phyloP scores from a whole-genome alignment of 768 basidiomycete species.

The Suillus placidus region DNA sequence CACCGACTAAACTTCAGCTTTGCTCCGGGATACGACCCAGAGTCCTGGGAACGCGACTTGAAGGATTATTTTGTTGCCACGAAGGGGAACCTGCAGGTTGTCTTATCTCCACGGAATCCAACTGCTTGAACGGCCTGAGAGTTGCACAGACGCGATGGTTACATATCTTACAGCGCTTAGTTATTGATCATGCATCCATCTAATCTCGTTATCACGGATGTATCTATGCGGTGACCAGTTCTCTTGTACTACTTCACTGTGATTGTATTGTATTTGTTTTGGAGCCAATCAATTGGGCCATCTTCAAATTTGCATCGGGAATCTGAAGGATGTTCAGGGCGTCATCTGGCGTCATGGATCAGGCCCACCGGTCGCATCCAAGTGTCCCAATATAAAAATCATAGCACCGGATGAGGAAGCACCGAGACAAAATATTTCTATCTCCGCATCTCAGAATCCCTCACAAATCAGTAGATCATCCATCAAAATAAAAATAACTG shows the following conservation, averaged over 20 bases:
- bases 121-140: slow-evolving; percentile 21
- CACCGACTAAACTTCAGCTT: slow-evolving; percentile 45
- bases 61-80: slow-evolving; percentile 42
- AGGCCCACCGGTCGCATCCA: slow-evolving; percentile 1
- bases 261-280: background rate
- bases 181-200: slow-evolving; percentile 21
- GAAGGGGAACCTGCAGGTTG: slow-evolving; percentile 37
- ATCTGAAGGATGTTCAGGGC: background rate
- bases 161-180: slow-evolving; percentile 26
- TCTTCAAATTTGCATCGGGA: background rate
- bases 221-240: background rate
- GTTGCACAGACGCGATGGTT: slow-evolving; percentile 15
- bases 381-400: slow-evolving; percentile 1
- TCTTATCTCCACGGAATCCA: slow-evolving; percentile 37
- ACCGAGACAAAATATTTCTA: slow-evolving; percentile 4
- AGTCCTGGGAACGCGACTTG: slow-evolving; percentile 37
- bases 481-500: slow-evolving; percentile 8
- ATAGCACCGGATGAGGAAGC: slow-evolving; percentile 8
- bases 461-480: slow-evolving; percentile 8
- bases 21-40: slow-evolving; percentile 38
- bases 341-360: background rate
- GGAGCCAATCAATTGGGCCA: background rate
- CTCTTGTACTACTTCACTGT: background rate
- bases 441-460: slow-evolving; percentile 10
- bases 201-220: slow-evolving; percentile 14